These are phyloP conservation scores for sweet orange (Citrus sinensis) DNA, from an alignment of 345 rosid species.

Conservation along the genomic window DVS_A1.0 CM039163.1:37242501-37243000, in stretches of 20 bases:
- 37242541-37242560: no score
- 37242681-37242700: background rate
- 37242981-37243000: background rate
- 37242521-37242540: no score
- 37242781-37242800: background rate
- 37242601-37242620: no score
- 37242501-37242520: no score
- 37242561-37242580: background rate
- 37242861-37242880: background rate
- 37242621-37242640: background rate
- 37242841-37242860: background rate
- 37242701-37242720: background rate
- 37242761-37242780: background rate
- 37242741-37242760: no score
- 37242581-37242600: background rate
- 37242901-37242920: background rate
- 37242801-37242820: no score
- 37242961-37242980: background rate
- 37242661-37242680: background rate
- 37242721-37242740: background rate
- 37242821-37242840: background rate
- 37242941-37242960: background rate
- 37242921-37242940: background rate
- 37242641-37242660: background rate
- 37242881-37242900: background rate